Evolutionary conservation across 768 basidiomycete genomes (phyloP), one percentile per base, ranked within the genome.

Genomic region (Collybia sordida): DNA sequence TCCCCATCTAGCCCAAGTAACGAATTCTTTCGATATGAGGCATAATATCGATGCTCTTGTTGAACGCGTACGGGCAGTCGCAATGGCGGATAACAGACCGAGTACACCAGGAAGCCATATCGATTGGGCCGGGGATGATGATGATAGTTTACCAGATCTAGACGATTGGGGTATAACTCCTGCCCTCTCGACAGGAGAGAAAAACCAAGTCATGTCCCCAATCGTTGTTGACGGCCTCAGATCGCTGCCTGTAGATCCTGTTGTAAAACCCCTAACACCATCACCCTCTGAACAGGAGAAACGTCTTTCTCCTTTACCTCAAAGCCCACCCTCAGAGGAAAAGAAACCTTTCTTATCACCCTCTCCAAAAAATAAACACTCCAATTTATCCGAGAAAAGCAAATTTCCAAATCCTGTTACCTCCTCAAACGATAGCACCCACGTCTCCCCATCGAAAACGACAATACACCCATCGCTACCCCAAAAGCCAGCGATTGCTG

Each of bases 61-160:
- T 12, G 87, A 91, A 61, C 86, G 82, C 45, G 84, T 88, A 9
- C 73, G 88, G 42, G 83, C 87, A 7, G 81, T 82, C 6, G 86
- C 87, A 7, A 88, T 90, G 82, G 83, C 75, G 25, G 74, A 80
- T 45, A 74, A 81, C 59, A 72, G 86, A 38, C 84, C 88, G 11
- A 70, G 79, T 14, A 86, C 87, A 1, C 87, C 87, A 12, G 86
- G 84, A 27, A 88, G 83, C 50, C 89, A 92, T 55, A 86, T 92
- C 50, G 90, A 93, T 66, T 93, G 91, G 91, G 91, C 91, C 36
- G 86, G 86, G 28, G 89, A 92, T 56, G 90, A 93, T 49, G 90
- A 93, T 54, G 86, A 87, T 59, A 83, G 79, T 53, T 72, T 93
- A 2, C 90, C 91, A 4, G 88, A 90, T 66, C 74, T 93, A 22